Evolutionary conservation across 306 rosid genomes (phyloP), one percentile per base, ranked within the genome.

Genomic region (Senna siamea): DNA sequence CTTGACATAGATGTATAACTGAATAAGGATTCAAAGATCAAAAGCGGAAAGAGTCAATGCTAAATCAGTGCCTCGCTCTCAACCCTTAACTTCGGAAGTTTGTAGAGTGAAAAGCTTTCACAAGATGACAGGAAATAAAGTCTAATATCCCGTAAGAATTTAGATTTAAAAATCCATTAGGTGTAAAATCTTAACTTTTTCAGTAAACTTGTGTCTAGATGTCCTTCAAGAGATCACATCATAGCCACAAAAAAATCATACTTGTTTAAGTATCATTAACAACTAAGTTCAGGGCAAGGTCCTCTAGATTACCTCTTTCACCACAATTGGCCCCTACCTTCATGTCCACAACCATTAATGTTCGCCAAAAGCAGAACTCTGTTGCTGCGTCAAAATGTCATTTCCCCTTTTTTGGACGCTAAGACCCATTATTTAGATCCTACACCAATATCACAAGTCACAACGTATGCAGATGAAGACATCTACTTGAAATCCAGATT

Each of bases 21-120:
- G 1, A n/a, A 26, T 26, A 26, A 26, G 15, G 47, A 60, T 60
- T 60, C 26, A 43, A 13, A 22, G 55, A 30, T 44, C 55, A 20
- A 43, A 63, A 19, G 8, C 2, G 20, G 57, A 35, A 26, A 53
- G 18, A 7, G 66, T 55, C 54, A 70, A 5, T 5, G 54, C 11
- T 55, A 8, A 54, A 54, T 11, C 17, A 40, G 52, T 19, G 69
- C 48, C 32, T 64, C 53, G 12, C 51, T 64, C 37, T 11, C 70
- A 8, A 10, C 3, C 32, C 30, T 38, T 38, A 9, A 38, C 50
- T 37, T 52, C 5, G 9, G 0, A 52, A 19, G 57, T 52, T 55
- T 38, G n/a, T 17, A 4, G 5, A 37, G 30, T 18, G 40, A 57
- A 4, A 57, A 20, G 13, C 9, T 43, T 13, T 17, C 55, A 50